phyloP scores from a whole-genome alignment of 2,329 filamentous ascomycete species.

The Phialemonium atrogriseum region DNA sequence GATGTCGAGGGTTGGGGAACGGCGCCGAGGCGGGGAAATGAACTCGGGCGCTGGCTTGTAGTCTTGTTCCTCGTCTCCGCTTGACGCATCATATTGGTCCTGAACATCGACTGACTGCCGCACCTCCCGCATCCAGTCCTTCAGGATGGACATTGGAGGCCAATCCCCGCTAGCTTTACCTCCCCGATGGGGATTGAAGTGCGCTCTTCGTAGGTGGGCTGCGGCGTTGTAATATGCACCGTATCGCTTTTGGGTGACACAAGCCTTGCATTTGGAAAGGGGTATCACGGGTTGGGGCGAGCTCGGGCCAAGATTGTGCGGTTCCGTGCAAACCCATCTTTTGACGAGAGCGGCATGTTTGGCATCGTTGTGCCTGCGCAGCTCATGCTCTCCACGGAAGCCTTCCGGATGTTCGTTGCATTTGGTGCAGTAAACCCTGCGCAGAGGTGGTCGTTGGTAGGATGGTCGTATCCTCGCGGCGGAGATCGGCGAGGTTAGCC shows the following conservation, averaged over 20 bases:
- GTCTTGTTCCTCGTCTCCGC: constrained; percentile 35
- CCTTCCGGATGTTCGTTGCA: constrained; percentile 79
- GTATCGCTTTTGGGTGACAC: constrained; percentile 47
- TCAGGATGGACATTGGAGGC: constrained; percentile 48
- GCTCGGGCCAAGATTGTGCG: constrained; percentile 25
- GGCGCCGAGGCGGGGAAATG: constrained; percentile 15
- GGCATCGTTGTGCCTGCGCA: constrained; percentile 57
- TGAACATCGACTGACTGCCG: constrained; percentile 38
- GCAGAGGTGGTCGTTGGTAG: constrained; percentile 49
- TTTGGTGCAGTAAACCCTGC: constrained; percentile 66
- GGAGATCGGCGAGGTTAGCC: constrained; percentile 33
- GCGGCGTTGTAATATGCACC: constrained; percentile 53
- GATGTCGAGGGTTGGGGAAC: constrained; percentile 16
- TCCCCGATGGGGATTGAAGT: constrained; percentile 47
- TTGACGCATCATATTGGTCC: constrained; percentile 39
- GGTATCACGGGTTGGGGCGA: constrained; percentile 41
- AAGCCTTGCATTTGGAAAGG: constrained; percentile 47
- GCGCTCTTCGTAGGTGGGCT: constrained; percentile 47
- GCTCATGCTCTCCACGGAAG: constrained; percentile 85
- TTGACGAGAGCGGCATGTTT: constrained; percentile 48
- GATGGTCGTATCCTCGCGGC: constrained; percentile 30
- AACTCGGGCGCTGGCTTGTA: constrained; percentile 19
- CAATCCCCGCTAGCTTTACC: constrained; percentile 51
- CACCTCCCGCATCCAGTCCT: constrained; percentile 55
- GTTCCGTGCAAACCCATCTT: constrained; percentile 48